Evolutionary conservation across 108 stramenopile species (phyloP).

Genomic region (Fragilaria radians): DNA sequence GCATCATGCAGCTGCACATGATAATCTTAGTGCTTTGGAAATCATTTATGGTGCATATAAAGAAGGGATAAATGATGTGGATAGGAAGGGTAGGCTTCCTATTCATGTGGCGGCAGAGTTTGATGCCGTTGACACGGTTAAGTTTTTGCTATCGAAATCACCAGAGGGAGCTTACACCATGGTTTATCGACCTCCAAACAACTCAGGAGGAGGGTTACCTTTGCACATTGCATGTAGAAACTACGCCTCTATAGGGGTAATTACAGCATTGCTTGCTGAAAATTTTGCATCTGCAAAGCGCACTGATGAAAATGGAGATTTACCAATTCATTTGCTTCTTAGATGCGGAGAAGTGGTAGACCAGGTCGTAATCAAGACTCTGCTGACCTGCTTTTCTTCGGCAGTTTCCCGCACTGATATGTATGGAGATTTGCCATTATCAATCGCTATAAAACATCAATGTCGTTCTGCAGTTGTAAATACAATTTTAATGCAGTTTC

Average conservation of each 20-base stretch:
- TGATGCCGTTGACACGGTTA: slow-evolving; percentile 81
- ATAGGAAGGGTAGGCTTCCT: slow-evolving; percentile 71
- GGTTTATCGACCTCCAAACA: slow-evolving; percentile 57
- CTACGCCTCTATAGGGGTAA: slow-evolving; percentile 79
- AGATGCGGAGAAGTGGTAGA: slow-evolving; percentile 81
- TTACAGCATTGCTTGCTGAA: slow-evolving; percentile 70
- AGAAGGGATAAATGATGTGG: slow-evolving; percentile 77
- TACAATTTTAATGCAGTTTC: slow-evolving; percentile 68
- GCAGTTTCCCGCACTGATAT: slow-evolving; percentile 76
- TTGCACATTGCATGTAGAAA: slow-evolving; percentile 80
- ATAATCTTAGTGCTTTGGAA: slow-evolving; percentile 74
- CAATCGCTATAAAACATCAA: slow-evolving; percentile 70
- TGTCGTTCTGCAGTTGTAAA: slow-evolving; percentile 72
- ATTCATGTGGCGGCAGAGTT: slow-evolving; percentile 83
- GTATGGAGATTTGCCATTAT: slow-evolving; percentile 75
- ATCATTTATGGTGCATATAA: slow-evolving; percentile 87
- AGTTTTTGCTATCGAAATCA: slow-evolving; percentile 68
- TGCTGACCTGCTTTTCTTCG: slow-evolving; percentile 72
- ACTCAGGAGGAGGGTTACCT: slow-evolving; percentile 73
- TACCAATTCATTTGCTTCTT: slow-evolving; percentile 80
- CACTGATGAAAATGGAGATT: slow-evolving; percentile 79
- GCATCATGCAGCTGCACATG: slow-evolving; percentile 78
- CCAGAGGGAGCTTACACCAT: slow-evolving; percentile 80
- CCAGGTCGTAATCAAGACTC: slow-evolving; percentile 80
- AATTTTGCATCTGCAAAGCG: slow-evolving; percentile 81